phyloP scores from a whole-genome alignment of 1,284 basidiomycete species.

The Sutorius eximius region DNA sequence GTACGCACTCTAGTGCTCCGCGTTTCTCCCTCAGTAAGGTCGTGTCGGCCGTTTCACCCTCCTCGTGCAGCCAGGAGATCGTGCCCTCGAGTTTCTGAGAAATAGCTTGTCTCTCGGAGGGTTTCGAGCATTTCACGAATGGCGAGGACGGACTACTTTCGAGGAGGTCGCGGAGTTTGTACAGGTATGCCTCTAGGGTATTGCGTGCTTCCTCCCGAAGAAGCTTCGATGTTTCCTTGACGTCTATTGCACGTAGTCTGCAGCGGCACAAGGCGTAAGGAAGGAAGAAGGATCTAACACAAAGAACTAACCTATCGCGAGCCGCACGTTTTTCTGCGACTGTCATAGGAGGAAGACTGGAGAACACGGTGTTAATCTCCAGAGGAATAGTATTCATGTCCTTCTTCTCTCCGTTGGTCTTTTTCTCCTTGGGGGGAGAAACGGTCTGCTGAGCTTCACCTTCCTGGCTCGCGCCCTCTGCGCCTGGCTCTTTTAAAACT shows the following conservation, averaged over 20 bases:
- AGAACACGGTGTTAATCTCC: conserved; percentile 60
- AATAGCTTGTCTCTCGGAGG: conserved; percentile 69
- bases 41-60: conserved; percentile 83
- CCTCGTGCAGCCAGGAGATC: conserved; percentile 81
- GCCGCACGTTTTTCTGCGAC: conserved; percentile 70
- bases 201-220: conserved; percentile 91
- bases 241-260: conserved; percentile 79
- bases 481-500: conserved; percentile 17
- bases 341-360: conserved; percentile 70
- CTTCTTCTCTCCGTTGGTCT: conserved; percentile 42
- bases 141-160: conserved; percentile 65
- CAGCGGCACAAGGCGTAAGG: conserved; percentile 3
- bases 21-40: conserved; percentile 73
- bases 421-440: conserved; percentile 36
- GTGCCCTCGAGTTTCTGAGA: conserved; percentile 66
- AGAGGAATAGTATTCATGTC: conserved; percentile 57
- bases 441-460: conserved; percentile 16
- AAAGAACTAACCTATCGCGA: conserved; percentile 54
- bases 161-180: conserved; percentile 84
- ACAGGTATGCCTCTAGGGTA: conserved; percentile 88
- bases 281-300: background rate
- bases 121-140: conserved; percentile 78
- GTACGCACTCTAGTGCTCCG: conserved; percentile 73
- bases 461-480: conserved; percentile 28
- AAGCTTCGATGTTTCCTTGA: conserved; percentile 74